phyloP scores from a whole-genome alignment of 2,329 filamentous ascomycete genomes.

The Talaromyces sp. region DNA sequence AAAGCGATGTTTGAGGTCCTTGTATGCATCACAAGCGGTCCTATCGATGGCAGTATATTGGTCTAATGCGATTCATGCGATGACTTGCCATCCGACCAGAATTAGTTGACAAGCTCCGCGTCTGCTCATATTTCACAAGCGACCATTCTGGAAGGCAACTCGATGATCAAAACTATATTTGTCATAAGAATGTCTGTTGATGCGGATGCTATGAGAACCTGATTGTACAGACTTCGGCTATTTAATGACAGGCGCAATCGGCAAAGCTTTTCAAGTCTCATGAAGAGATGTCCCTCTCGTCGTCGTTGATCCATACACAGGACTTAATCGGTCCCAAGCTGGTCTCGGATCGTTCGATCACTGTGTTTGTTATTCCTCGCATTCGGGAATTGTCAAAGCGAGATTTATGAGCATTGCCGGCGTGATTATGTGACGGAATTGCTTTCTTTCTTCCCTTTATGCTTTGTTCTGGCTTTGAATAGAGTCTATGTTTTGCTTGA shows the following conservation, averaged over 20 bases:
- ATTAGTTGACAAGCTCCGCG: background rate
- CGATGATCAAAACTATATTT: background rate
- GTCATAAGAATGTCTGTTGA: background rate
- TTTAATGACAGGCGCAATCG: background rate
- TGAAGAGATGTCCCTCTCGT: background rate
- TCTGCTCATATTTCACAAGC: background rate
- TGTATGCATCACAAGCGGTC: too few species aligned
- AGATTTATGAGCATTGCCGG: constrained; percentile 6
- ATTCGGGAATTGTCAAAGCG: background rate
- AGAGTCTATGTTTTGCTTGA: background rate
- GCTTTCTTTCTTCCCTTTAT: background rate
- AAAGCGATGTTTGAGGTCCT: background rate
- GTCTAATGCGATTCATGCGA: background rate
- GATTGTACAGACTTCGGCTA: constrained; percentile 2
- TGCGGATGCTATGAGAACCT: background rate
- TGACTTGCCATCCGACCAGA: background rate
- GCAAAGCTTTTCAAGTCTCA: background rate
- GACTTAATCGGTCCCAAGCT: background rate
- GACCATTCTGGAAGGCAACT: background rate
- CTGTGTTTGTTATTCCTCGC: background rate
- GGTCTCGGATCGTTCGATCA: background rate
- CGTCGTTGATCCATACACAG: background rate
- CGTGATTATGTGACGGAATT: constrained; percentile 7
- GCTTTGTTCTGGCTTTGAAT: background rate
- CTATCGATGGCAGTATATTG: background rate